A percentile compares a stretch with the other conserved stretches of the same genome.
These are phyloP conservation scores for Dactylellina haptotyla DNA, from an alignment of 2,329 filamentous ascomycete species.

Conservation along the genomic window DNA sequence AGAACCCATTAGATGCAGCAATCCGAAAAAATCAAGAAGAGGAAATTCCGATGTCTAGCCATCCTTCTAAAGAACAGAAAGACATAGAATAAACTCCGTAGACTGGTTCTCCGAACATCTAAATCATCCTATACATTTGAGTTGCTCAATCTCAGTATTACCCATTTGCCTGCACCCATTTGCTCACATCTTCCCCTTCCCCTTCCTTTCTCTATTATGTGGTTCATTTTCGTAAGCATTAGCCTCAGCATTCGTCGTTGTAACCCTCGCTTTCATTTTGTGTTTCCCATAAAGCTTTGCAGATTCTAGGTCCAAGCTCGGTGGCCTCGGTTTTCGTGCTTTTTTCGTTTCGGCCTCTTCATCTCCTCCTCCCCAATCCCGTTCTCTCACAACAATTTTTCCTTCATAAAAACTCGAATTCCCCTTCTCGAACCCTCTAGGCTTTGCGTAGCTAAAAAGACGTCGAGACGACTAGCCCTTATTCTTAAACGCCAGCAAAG, in stretches of 20 bases:
- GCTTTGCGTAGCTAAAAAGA: no score
- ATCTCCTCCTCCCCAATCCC: not conserved
- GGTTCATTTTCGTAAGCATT: slow-evolving; percentile 10
- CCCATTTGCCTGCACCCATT: not conserved
- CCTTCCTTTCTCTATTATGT: not conserved
- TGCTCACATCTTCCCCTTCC: not conserved
- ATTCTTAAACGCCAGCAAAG: slow-evolving; percentile 85
- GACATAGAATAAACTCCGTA: no score
- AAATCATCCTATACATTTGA: no score
- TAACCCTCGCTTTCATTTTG: no score
- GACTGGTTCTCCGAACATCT: no score
- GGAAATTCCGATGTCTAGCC: no score
- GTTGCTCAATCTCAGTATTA: no score
- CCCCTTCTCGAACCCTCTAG: no score
- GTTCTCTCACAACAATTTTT: not conserved
- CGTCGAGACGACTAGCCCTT: slow-evolving; percentile 50
- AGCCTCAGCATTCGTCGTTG: not conserved
- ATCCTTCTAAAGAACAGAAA: no score
- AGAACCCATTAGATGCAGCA: not conserved
- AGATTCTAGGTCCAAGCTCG: not conserved
- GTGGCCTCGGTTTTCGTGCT: slow-evolving; percentile 4
- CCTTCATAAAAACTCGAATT: not conserved
- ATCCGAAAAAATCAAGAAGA: not conserved
- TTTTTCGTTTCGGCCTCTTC: not conserved
- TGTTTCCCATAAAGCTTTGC: slow-evolving; percentile 5